phyloP scores from a whole-genome alignment of 2,329 filamentous ascomycete species.

The Mycogone perniciosa region DNA sequence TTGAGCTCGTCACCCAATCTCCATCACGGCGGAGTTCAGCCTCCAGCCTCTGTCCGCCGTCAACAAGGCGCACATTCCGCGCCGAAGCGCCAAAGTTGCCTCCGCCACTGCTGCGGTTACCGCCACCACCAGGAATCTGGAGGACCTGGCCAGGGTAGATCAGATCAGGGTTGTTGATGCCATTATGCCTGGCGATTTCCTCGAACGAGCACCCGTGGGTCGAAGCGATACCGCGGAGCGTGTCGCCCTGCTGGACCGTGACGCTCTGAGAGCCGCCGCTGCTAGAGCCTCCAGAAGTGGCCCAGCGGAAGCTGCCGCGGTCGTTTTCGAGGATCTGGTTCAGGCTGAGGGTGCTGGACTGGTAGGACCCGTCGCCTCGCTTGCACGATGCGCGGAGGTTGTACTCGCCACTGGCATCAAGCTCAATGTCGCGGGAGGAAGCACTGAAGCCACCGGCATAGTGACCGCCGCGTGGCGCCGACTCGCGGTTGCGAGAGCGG shows the following conservation, averaged over 20 bases:
- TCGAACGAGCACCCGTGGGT: slow-evolving; percentile 29
- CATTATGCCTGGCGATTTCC: slow-evolving; percentile 34
- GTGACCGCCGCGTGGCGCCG: slow-evolving; percentile 16
- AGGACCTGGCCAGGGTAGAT: slow-evolving; percentile 38
- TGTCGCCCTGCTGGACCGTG: slow-evolving; percentile 37
- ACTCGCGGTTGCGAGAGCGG: slow-evolving; percentile 6
- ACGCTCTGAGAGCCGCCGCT: slow-evolving; percentile 20
- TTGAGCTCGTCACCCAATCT: slow-evolving; percentile 25
- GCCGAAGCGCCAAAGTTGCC: slow-evolving; percentile 31
- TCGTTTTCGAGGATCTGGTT: slow-evolving; percentile 31
- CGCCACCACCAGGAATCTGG: slow-evolving; percentile 26
- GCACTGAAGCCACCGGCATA: slow-evolving; percentile 30
- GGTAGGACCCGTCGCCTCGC: slow-evolving; percentile 27
- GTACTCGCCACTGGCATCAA: slow-evolving; percentile 29
- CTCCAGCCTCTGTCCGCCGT: slow-evolving; percentile 30
- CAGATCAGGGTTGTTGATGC: slow-evolving; percentile 35
- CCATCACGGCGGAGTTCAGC: slow-evolving; percentile 27
- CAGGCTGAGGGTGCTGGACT: slow-evolving; percentile 30
- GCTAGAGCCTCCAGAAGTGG: slow-evolving; percentile 14
- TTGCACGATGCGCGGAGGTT: slow-evolving; percentile 29
- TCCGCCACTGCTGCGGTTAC: slow-evolving; percentile 7
- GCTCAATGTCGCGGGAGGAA: slow-evolving; percentile 29
- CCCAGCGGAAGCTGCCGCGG: slow-evolving; percentile 33
- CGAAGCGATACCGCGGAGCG: slow-evolving; percentile 32
- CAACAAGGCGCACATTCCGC: slow-evolving; percentile 29